Percentiles rank a stretch among this genome's conserved stretches.
Evolutionary conservation across 1,284 basidiomycete genomes (phyloP).

Genomic region (Prillingera fragicola): DNA sequence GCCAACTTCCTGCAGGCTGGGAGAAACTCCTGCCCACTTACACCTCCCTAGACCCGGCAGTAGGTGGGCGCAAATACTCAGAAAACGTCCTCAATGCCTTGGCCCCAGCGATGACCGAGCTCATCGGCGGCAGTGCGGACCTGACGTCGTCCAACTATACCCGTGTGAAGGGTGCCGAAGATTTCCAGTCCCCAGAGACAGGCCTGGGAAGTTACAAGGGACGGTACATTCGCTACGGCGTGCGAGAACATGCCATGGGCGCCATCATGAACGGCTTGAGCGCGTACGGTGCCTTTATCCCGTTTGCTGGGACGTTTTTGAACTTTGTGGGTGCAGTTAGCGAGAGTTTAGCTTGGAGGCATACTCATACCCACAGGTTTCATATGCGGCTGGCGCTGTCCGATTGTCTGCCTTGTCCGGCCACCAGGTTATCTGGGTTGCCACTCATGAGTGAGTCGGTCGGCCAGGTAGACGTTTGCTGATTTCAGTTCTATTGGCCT

Average conservation of each 20-base stretch:
- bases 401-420: constrained; percentile 74
- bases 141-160: constrained; percentile 82
- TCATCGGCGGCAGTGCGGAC: constrained; percentile 77
- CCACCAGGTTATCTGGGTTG: constrained; percentile 82
- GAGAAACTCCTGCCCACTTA: constrained; percentile 73
- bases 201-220: constrained; percentile 71
- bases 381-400: constrained; percentile 66
- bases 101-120: constrained; percentile 64
- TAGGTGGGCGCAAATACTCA: constrained; percentile 80
- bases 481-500: constrained; percentile 64
- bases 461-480: background rate
- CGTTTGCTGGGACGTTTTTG: constrained; percentile 75
- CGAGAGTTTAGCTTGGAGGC: background rate
- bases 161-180: constrained; percentile 65
- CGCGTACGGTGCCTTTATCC: constrained; percentile 72
- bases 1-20: constrained; percentile 71
- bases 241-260: constrained; percentile 88
- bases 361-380: no score
- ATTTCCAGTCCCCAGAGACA: constrained; percentile 78
- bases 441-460: constrained; percentile 60
- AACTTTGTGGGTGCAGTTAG: background rate
- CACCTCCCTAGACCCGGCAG: constrained; percentile 65
- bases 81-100: constrained; percentile 73
- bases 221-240: constrained; percentile 82
- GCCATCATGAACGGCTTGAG: constrained; percentile 77